Base-by-base conservation (phyloP, 441 rosid genomes). In the Pelargonium fulgidum region DNA sequence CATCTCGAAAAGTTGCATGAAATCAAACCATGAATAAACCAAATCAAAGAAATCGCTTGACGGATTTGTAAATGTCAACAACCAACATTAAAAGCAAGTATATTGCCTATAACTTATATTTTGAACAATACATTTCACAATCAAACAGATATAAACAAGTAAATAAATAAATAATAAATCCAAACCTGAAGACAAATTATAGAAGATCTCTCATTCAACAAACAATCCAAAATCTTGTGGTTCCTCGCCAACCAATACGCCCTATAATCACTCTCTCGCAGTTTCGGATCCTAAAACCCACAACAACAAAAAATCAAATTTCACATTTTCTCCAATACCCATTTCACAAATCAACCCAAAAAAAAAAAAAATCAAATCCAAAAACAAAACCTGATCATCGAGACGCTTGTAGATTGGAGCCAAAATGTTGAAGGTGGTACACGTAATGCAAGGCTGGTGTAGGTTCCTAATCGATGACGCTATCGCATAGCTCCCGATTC, bases 341-440 rank as follows among this genome's bases (percentile, higher is more conserved):
- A 36, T 36, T 36, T 36, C 7, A 36, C 41, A 36, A 62, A 44
- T 24, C 41, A 33, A 4, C 45, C 7, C 16, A 14, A 24, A 7
- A 20, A 0, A 9, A 1, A 1, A 22, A 39, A 59, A 1, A 6
- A 2, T 16, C 48, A 9, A 13, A 1, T 11, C 4, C 10, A 11
- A 22, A 8, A 3, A 16, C 36, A 3, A 7, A 22, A 85, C 92
- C 86, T 81, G 77, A 36, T 69, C 79, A 16, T 81, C 76, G 76
- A 89, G 81, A 69, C 96, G 97, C 72, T 92, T 89, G 77, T 92
- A 92, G 72, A 92, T 89, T 6, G 97, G 97, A 64, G 97, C 97
- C 24, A 92, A 87, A 78, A 92, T 92, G 72, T 92, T 92, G 79
- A 92, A 92, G 69, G 97, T 92, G 66, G 96, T 92, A 66, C 96